Conservation (phyloP, 345 rosid species). For the Eucalyptus cloeziana region DNA sequence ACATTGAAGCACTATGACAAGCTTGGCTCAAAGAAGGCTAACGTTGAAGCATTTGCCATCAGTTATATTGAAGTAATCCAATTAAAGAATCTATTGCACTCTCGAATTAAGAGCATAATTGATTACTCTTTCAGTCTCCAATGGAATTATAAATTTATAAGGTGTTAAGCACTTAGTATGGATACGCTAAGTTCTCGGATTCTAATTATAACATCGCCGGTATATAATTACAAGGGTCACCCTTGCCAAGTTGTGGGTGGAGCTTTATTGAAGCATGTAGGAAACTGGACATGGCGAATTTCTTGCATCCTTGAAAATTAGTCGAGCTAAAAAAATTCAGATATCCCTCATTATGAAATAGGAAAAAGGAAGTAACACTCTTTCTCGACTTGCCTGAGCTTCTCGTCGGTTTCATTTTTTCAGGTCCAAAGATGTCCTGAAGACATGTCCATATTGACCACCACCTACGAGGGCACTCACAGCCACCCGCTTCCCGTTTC, state of each 20-base stretch:
- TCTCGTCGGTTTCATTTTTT: not conserved
- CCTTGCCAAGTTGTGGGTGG: not conserved
- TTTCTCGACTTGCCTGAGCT: not conserved
- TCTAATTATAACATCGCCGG: not conserved
- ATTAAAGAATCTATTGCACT: not conserved
- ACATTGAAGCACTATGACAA: not conserved
- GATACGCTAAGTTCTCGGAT: not conserved
- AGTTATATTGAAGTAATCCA: not conserved
- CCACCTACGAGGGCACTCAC: conserved; percentile 89
- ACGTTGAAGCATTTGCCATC: not conserved
- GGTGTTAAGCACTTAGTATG: not conserved
- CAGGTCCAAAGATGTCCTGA: conserved; percentile 82
- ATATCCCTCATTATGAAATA: not conserved
- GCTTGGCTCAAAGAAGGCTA: not conserved
- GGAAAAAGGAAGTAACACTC: not conserved
- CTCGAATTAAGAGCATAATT: not conserved
- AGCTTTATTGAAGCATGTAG: not conserved
- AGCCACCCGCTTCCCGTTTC: conserved; percentile 76
- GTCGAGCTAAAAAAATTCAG: not conserved
- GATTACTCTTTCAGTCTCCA: not conserved
- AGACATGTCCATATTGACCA: conserved; percentile 68
- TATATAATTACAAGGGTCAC: not conserved
- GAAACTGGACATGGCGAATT: not conserved
- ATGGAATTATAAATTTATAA: not conserved
- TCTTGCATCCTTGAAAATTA: not conserved